Percentiles rank a stretch among this genome's conserved stretches.
Conservation (phyloP, 495 filamentous ascomycete genomes). For the Rostrohypoxylon terebratum region DNA sequence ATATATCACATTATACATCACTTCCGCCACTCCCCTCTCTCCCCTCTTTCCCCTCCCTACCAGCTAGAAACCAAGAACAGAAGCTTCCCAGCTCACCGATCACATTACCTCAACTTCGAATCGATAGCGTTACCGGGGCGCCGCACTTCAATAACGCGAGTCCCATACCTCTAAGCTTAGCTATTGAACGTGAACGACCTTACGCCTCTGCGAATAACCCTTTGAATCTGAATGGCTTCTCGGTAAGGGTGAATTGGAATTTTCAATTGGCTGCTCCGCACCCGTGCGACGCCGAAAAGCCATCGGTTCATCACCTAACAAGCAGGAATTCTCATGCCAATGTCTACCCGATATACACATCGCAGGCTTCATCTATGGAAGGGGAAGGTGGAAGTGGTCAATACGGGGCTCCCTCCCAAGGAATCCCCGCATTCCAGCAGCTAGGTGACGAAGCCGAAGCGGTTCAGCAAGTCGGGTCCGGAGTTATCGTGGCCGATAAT, state of each 20-base stretch:
- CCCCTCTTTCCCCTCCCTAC: too few species aligned
- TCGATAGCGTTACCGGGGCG: slow-evolving; percentile 16
- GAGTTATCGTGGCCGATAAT: slow-evolving; percentile 40
- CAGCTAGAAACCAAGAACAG: slow-evolving; percentile 8
- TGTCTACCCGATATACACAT: slow-evolving; percentile 26
- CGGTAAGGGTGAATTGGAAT: slow-evolving; percentile 26
- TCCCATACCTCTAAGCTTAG: slow-evolving; percentile 2
- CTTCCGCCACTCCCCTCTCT: slow-evolving; percentile 5
- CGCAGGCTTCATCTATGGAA: slow-evolving; percentile 22
- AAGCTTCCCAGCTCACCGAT: slow-evolving; percentile 11
- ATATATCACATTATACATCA: slow-evolving; percentile 31
- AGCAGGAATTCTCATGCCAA: slow-evolving; percentile 16
- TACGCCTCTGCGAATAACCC: slow-evolving; percentile 6
- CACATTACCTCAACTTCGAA: slow-evolving; percentile 28
- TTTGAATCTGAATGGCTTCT: slow-evolving; percentile 19
- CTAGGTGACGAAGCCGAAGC: slow-evolving; percentile 29
- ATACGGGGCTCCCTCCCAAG: slow-evolving; percentile 1
- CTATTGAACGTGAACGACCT: slow-evolving; percentile 19
- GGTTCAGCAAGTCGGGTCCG: slow-evolving; percentile 37
- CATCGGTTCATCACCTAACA: slow-evolving; percentile 4
- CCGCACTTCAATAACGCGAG: slow-evolving; percentile 22
- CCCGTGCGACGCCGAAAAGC: slow-evolving; percentile 16
- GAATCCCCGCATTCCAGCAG: slow-evolving; percentile 7
- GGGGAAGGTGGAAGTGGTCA: slow-evolving; percentile 15
- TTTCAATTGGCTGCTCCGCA: slow-evolving; percentile 27